Percentiles rank a stretch among this genome's conserved stretches.
Evolutionary conservation across 768 basidiomycete genomes (phyloP).

Genomic region (Suillus lakei): DNA sequence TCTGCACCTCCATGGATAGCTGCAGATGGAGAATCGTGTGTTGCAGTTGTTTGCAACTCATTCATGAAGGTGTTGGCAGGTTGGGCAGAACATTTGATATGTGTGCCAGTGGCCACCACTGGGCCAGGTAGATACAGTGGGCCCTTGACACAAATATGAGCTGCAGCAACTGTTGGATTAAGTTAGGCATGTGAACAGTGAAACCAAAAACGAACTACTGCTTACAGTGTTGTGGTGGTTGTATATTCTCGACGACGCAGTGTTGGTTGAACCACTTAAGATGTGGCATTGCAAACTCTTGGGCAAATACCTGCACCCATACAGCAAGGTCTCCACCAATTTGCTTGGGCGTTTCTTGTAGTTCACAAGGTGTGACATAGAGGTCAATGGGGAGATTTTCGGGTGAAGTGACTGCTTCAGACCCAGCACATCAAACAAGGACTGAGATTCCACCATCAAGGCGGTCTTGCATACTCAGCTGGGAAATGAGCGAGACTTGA

Average conservation of each 20-base stretch:
- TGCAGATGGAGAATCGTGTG: not conserved
- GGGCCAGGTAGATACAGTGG: conserved; percentile 6
- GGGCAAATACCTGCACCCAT: conserved; percentile 10
- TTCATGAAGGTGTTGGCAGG: not conserved
- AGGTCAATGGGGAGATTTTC: conserved; percentile 7
- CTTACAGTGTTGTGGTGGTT: conserved; percentile 1
- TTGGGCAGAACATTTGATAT: conserved; percentile 3
- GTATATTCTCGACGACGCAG: conserved; percentile 1
- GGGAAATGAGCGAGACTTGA: not conserved
- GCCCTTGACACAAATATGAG: not conserved
- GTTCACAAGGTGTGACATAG: not conserved
- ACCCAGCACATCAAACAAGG: conserved; percentile 11
- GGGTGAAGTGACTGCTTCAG: not conserved
- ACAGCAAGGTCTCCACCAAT: not conserved
- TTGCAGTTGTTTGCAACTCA: not conserved
- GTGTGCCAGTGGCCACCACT: not conserved
- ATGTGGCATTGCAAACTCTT: conserved; percentile 15
- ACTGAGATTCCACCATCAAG: conserved; percentile 13
- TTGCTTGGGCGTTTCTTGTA: not conserved
- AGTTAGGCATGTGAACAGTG: not conserved
- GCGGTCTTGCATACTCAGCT: conserved; percentile 5
- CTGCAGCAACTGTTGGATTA: not conserved
- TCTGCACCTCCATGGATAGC: not conserved
- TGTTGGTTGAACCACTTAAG: not conserved
- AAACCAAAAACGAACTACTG: not conserved